Evolutionary conservation across 73 alveolate genomes (phyloP), one percentile per base, ranked within the genome.

Genomic region (Tetrahymena borealis): DNA sequence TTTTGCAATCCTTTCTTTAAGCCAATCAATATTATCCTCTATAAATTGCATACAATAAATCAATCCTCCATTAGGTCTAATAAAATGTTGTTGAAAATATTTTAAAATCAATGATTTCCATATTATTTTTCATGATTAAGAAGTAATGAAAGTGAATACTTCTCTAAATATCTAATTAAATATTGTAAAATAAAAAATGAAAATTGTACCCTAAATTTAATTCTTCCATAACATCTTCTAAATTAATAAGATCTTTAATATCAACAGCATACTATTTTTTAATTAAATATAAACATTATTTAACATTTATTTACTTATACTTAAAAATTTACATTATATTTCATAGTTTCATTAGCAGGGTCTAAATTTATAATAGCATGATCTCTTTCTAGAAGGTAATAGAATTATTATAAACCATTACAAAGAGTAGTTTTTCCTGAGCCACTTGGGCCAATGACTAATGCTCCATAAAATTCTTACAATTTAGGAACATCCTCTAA

Each of bases 281-380:
- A 90, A 40, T 93, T 90, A 12, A 37, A 35, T 39, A 42, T n/a
- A n/a, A n/a, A n/a, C n/a, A 31, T 35, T 24, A 7, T 33, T 6
- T 28, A 85, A 7, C 35, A 20, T 40, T 91, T n/a, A 24, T 60
- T n/a, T 24, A 60, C 15, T 60, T 35, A 9, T 24, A 60, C 28
- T 60, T 60, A 60, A 60, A n/a, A 12, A 90, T 90, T 96, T 91
- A 94, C 96, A 85, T 94, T 42, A 43, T 97, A 97, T 91, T 94
- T 96, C 97, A 96, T 91, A 78, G 94, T 96, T 37, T 98, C 99
- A 94, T 98, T 98, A 18, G 99, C 99, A n/a, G 99, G 99, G 92
- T 98, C 99, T 60, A 98, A 91, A 94, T 98, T 98, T 39, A 98
- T 91, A 24, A 96, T 94, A 16, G 94, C 93, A 78, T 92, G 93